Evolutionary conservation across 257 asterid genomes (phyloP), one percentile per base, ranked within the genome.

Genomic region (Parsonsia alboflavescens): DNA sequence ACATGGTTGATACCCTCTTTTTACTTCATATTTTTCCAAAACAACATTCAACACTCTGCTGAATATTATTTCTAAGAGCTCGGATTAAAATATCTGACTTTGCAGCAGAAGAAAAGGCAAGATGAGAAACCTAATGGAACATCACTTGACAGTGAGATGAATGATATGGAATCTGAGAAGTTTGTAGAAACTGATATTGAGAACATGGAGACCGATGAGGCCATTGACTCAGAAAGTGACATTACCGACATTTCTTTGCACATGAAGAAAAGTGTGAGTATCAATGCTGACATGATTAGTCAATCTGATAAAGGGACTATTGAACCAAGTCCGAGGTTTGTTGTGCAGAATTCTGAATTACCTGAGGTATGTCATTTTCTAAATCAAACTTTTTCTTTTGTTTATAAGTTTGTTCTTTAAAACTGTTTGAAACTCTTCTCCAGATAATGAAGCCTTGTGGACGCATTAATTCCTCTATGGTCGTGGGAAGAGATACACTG

Each of bases 361-460:
- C 86, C 91, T 9, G 96, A 91, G 97, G 99, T 94, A 76, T 83
- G 87, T 84, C 70, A 41, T 74, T 66, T 54, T 45, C 58, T 67
- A 58, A 53, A 76, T 39, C 13, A 30, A 39, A 12, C 33, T 22
- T 67, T 41, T 30, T 54, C 49, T 36, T 73, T 74, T 67, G 71
- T 59, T 75, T 48, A 30, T 39, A 62, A 45, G 68, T 72, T 54
- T 36, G 24, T 45, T 67, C 22, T 72, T 68, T 74, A 53, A 81
- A 67, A 30, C 26, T 46, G 62, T 79, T 72, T 74, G 76, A 62
- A 62, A 10, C 46, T 50, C 26, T 28, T 75, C 45, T 82, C 84
- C 96, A 95, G 99, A 78, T 89, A 62, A 93, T 87, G 81, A 95
- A 90, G 83, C 98, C 99, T 64, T 89, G 97, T 82, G 99, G 99